These are phyloP conservation scores for Fusarium redolens DNA, from an alignment of 2,329 filamentous ascomycete species.

Conservation along the genomic window DNA sequence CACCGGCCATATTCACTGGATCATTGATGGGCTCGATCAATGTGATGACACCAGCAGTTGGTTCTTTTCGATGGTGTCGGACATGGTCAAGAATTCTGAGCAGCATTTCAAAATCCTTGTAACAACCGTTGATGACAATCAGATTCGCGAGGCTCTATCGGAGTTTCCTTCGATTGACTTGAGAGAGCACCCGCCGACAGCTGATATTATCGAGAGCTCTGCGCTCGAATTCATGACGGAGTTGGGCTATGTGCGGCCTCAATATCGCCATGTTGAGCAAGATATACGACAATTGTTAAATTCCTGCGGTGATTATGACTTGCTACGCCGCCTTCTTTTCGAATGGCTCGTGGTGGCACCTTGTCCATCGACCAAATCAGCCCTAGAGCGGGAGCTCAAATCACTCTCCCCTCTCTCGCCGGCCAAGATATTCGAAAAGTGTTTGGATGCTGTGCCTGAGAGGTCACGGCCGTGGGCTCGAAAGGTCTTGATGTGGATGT, in stretches of 20 bases:
- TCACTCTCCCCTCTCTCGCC: background rate
- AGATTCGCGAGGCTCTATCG: background rate
- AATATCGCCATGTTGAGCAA: background rate
- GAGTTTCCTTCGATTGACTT: background rate
- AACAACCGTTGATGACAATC: background rate
- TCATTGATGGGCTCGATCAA: background rate
- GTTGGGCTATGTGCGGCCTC: background rate
- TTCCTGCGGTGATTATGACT: background rate
- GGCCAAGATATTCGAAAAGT: background rate
- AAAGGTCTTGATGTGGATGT: background rate
- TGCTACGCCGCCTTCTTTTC: fast-evolving
- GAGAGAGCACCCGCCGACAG: background rate
- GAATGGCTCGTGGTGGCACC: background rate
- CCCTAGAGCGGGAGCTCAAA: background rate
- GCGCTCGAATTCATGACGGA: background rate
- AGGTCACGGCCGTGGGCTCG: background rate
- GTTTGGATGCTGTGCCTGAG: background rate
- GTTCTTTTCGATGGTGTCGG: background rate
- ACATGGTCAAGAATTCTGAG: background rate
- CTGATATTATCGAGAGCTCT: background rate
- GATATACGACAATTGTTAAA: background rate
- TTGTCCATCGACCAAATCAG: background rate
- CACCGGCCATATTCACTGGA: background rate
- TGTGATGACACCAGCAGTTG: background rate
- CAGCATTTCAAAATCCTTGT: background rate